Percentiles rank a stretch among this genome's conserved stretches.
Evolutionary conservation across 805 yeast genomes (phyloP).

Genomic region (Metschnikowia noctiluminum): DNA sequence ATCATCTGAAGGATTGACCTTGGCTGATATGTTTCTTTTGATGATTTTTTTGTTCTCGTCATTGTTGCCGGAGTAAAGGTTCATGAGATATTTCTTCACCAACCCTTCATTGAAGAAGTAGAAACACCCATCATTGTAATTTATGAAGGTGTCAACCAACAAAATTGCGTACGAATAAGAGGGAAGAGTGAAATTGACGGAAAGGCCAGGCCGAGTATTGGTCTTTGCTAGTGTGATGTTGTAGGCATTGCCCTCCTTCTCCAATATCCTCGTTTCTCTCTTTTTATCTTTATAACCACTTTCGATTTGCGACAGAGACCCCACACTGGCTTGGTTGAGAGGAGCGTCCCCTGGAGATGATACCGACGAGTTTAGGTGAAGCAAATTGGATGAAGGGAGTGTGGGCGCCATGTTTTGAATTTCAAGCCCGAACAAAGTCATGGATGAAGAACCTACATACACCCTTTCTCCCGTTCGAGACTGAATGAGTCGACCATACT

Average conservation of each 20-base stretch:
- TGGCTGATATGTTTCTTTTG: slow-evolving; percentile 29
- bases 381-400: slow-evolving; percentile 17
- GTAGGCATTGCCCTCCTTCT: slow-evolving; percentile 75
- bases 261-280: slow-evolving; percentile 56
- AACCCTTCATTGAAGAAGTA: slow-evolving; percentile 81
- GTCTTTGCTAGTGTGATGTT: slow-evolving; percentile 65
- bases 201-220: slow-evolving; percentile 62
- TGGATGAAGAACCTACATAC: slow-evolving; percentile 78
- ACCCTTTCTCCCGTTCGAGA: slow-evolving; percentile 73
- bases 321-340: slow-evolving; percentile 10
- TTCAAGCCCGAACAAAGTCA: slow-evolving; percentile 78
- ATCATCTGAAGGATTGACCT: slow-evolving; percentile 27
- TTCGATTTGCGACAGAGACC: slow-evolving; percentile 7
- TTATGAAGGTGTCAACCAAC: slow-evolving; percentile 70
- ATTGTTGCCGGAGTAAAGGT: slow-evolving; percentile 54
- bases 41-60: slow-evolving; percentile 37
- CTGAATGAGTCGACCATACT: slow-evolving; percentile 67
- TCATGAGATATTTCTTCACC: slow-evolving; percentile 62
- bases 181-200: slow-evolving; percentile 71
- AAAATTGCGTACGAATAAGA: slow-evolving; percentile 74
- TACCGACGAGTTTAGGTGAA: slow-evolving; percentile 15
- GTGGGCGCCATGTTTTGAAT: slow-evolving; percentile 61
- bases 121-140: slow-evolving; percentile 80
- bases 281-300: slow-evolving; percentile 17
- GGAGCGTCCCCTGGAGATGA: slow-evolving; percentile 15